Base-by-base conservation (phyloP, 768 basidiomycete genomes). In the Tephrocybe rancida region DNA sequence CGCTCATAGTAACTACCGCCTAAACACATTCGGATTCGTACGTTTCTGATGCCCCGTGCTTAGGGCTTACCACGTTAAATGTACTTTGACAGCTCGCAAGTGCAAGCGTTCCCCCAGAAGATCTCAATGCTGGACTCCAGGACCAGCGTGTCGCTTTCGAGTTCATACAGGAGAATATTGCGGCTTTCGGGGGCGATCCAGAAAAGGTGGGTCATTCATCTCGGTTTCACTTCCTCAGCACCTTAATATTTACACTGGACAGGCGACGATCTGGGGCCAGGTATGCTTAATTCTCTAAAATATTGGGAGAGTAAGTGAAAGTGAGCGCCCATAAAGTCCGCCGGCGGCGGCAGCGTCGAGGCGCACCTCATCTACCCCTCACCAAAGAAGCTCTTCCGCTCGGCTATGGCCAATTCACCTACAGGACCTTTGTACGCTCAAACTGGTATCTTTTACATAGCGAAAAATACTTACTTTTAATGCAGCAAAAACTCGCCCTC, bases 81-180 rank as follows among this genome's bases (percentile, higher is more conserved):
- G 6, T 22, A n/a, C 39, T 19, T 6, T 13, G 6, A 7, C 21
- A 81, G 78, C 69, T 85, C 24, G 68, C 83, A 1, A 84, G 83
- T 50, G 53, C 66, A 1, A 65, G 71, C 48, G 72, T 82, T 5
- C 66, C 71, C 1, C 66, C 79, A 0, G 62, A 78, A 55, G 80
- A 84, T 56, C 68, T 85, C 24, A 87, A 87, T 56, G 75, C 76
- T 2, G 86, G 86, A 13, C 67, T 88, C 14, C 71, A 70, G 29
- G 88, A 90, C 63, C 85, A 88, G 65, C 70, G 75, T 1, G 70
- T 74, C 27, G 85, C 85, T 0, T 66, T 91, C 0, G 58, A 70
- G 14, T 90, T 87, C 65, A 68, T 89, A 0, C 79, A 86, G 55
- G 71, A 84, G n/a, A 86, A 90, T 59, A 82, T 88, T 16, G 77